Base-by-base conservation (phyloP, 1,139 yeast species). In the Arxiozyma slooffiae region DNA sequence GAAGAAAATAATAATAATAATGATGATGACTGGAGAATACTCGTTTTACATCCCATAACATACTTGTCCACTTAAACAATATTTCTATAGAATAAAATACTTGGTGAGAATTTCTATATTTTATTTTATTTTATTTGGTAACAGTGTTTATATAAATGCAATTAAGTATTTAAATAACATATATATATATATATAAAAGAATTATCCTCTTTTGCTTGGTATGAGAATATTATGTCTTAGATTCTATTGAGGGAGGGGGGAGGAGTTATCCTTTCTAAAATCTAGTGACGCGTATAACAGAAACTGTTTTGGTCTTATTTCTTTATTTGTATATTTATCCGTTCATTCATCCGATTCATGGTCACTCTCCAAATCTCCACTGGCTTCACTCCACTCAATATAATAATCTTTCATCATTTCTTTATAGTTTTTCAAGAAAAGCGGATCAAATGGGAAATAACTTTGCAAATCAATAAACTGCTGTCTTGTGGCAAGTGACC, bases 391-490 rank as follows among this genome's bases (percentile, higher is more conserved):
- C 98, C 98, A 92, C 61, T 89, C 95, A 30, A 89, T 80, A 64
- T 84, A 88, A 50, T 75, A 73, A 39, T 74, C 77, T 34, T 73
- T 70, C 54, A 83, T 70, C 40, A 81, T 72, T 23, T 68, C 69
- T 58, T 81, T 80, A 51, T 88, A 77, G 22, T 68, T 69, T 45
- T 83, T 85, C 56, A 92, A 75, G 48, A 85, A 80, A 56, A 92
- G 70, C 0, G 98, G 98, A 71, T 92, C 98, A 66, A 87, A 92
- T 14, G 98, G 98, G 69, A 92, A 92, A 66, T 88, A 92, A 16
- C 94, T 90, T 65, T 89, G 96, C 50, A 89, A 72, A 64, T 88
- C 95, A 57, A 86, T 78, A 64, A 87, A 88, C 62, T 89, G 96
- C 64, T 85, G 92, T 61, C 79, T 78, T 55, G 80, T 77, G 44